Evolutionary conservation across 768 basidiomycete genomes (phyloP).

Genomic region (Vararia minispora): DNA sequence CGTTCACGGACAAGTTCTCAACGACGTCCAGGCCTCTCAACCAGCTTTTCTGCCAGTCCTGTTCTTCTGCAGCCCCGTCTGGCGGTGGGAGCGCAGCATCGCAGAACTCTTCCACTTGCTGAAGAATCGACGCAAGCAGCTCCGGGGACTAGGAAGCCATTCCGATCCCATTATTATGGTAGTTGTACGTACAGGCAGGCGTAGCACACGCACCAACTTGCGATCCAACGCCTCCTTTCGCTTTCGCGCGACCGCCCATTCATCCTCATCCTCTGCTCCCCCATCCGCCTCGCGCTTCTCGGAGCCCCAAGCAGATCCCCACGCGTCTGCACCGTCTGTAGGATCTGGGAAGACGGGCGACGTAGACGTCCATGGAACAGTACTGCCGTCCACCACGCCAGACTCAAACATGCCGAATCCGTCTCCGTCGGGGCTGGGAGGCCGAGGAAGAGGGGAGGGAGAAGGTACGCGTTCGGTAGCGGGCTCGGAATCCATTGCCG

Average conservation of each 20-base stretch:
- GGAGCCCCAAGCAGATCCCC: slow-evolving; percentile 22
- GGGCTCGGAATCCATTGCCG: background rate
- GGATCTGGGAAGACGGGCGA: slow-evolving; percentile 8
- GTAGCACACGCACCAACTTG: slow-evolving; percentile 47
- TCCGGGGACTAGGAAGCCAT: slow-evolving; percentile 48
- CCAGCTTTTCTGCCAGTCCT: slow-evolving; percentile 24
- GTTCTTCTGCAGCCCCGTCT: slow-evolving; percentile 10
- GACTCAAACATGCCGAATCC: slow-evolving; percentile 50
- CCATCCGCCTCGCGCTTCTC: slow-evolving; percentile 3
- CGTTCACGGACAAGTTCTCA: slow-evolving; percentile 57
- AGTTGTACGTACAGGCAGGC: no score
- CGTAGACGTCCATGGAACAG: slow-evolving; percentile 28
- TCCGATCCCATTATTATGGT: no score
- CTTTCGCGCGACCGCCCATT: slow-evolving; percentile 55
- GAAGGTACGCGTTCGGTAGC: background rate
- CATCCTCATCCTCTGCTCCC: slow-evolving; percentile 33
- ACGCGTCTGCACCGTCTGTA: slow-evolving; percentile 16
- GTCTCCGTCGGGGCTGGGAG: slow-evolving; percentile 34
- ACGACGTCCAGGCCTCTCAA: slow-evolving; percentile 34
- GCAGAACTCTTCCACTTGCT: slow-evolving; percentile 40
- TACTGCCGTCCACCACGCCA: slow-evolving; percentile 22
- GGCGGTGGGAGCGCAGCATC: slow-evolving; percentile 40
- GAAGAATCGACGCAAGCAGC: slow-evolving; percentile 44
- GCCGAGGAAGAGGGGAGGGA: slow-evolving; percentile 14
- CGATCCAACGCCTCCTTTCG: slow-evolving; percentile 49